Base-by-base conservation (phyloP, 2,329 filamentous ascomycete genomes). In the Paecilomyces fulvus region DNA sequence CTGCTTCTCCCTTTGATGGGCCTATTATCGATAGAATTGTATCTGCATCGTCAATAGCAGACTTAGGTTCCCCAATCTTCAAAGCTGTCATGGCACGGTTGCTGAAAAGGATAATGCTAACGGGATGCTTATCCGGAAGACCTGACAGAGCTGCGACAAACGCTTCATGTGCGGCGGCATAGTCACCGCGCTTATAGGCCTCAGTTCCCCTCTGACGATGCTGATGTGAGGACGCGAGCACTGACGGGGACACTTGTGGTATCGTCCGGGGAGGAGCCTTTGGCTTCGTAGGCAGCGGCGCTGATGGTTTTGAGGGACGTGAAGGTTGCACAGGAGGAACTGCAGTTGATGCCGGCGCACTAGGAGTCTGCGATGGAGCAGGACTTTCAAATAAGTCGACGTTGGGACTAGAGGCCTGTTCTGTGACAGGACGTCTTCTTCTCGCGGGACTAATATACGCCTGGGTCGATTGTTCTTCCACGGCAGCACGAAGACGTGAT, bases 101-200 rank as follows among this genome's bases (percentile, higher is more conserved):
- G 64, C 89, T 92, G 21, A 95, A 83, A 6, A 97, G 81, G n/a
- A 97, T 79, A 58, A 97, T 94, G 17, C 84, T 84, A 23, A 97
- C 79, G 0, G 92, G 92, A 69, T 99, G 94, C 3, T 80, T 81
- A 12, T 83, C 73, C 1, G 94, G 94, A 30, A 99, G 79, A 37
- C 84, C 83, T 1, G 81, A 77, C 2, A 99, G 77, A 1, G 94
- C 90, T 30, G 83, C 82, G 0, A 88, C 85, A 71, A 97, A 99
- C 0, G 88, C 86, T 20, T 84, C 80, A 65, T 96, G 90, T 0
- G 94, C 94, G 9, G 88, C 82, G 17, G 89, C 87, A 71, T 90
- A 99, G 71, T 99, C 94, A 31, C 94, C 94, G 33, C 90, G 85
- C 73, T 96, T 97, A 76, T 96, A 97, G 61, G 95, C 89, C 54